Percentiles rank a stretch among this genome's conserved stretches.
phyloP scores from a whole-genome alignment of 2,329 filamentous ascomycete genomes.

The Ceratocystis cacaofunesta region DNA sequence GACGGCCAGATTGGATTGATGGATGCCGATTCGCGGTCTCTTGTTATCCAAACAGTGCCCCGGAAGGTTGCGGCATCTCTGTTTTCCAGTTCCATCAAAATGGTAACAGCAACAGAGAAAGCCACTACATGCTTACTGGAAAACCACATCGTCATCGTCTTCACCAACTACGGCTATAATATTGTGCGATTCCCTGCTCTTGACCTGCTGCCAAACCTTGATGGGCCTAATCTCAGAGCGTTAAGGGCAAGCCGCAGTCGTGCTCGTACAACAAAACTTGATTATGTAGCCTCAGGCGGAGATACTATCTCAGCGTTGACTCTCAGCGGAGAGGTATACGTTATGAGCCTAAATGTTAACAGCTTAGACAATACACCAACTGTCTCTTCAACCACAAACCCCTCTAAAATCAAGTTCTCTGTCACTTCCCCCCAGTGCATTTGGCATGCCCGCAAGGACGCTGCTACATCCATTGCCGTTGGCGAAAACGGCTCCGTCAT shows the following conservation, averaged over 20 bases:
- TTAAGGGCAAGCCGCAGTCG: slow-evolving; percentile 42
- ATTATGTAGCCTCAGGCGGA: slow-evolving; percentile 66
- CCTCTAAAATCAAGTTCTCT: slow-evolving; percentile 72
- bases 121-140: slow-evolving; percentile 76
- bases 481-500: slow-evolving; percentile 92
- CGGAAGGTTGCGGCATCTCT: slow-evolving; percentile 79
- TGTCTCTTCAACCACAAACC: slow-evolving; percentile 73
- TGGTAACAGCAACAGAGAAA: slow-evolving; percentile 76
- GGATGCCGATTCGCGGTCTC: slow-evolving; percentile 83
- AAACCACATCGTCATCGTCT: slow-evolving; percentile 81
- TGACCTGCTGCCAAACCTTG: slow-evolving; percentile 51
- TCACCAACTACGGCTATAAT: slow-evolving; percentile 93
- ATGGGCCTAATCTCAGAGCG: neutral
- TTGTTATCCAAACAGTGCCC: slow-evolving; percentile 69
- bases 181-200: slow-evolving; percentile 65
- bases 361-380: slow-evolving; percentile 46
- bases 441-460: slow-evolving; percentile 80
- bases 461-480: slow-evolving; percentile 72
- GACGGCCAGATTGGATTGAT: slow-evolving; percentile 85
- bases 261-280: slow-evolving; percentile 41
- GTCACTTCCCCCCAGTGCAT: slow-evolving; percentile 65
- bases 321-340: slow-evolving; percentile 73
- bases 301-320: slow-evolving; percentile 86
- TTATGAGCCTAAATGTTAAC: slow-evolving; percentile 59
- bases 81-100: slow-evolving; percentile 56